Conservation (phyloP, 306 rosid genomes). For the Leucaena leucocephala region DNA sequence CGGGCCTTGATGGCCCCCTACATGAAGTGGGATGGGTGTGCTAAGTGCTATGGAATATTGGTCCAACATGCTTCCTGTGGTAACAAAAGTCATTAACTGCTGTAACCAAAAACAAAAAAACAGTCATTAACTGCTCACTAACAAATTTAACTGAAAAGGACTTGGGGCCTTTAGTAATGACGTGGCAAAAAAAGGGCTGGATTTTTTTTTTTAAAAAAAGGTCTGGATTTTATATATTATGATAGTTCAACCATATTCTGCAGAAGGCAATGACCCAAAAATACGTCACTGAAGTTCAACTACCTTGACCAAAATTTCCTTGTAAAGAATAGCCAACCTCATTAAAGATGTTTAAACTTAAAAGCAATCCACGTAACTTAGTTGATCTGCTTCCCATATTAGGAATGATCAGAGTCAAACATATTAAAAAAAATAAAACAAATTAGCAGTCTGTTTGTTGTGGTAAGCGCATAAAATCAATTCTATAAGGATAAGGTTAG, state of each 20-base stretch:
- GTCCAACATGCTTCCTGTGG: no score
- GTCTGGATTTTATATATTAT: neutral
- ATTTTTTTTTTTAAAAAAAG: no score
- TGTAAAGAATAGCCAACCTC: neutral
- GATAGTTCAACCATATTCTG: neutral
- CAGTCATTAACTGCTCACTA: no score
- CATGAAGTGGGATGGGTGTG: no score
- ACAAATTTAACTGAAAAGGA: no score
- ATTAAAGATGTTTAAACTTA: no score
- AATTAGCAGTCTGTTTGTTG: neutral
- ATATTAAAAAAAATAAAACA: neutral
- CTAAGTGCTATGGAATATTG: no score
- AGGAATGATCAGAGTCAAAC: neutral
- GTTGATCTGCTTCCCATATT: neutral
- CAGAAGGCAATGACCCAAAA: neutral
- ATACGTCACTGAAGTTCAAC: conserved; percentile 51
- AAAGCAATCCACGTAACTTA: neutral
- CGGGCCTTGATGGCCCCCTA: no score
- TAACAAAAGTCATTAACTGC: no score
- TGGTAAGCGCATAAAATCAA: neutral
- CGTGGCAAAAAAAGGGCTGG: no score
- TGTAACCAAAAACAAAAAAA: no score
- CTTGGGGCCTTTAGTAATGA: no score
- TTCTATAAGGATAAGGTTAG: neutral
- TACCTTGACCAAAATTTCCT: conserved; percentile 40